Base-by-base conservation (phyloP, 495 filamentous ascomycete genomes). In the Saxispiralis lemnorum region DNA sequence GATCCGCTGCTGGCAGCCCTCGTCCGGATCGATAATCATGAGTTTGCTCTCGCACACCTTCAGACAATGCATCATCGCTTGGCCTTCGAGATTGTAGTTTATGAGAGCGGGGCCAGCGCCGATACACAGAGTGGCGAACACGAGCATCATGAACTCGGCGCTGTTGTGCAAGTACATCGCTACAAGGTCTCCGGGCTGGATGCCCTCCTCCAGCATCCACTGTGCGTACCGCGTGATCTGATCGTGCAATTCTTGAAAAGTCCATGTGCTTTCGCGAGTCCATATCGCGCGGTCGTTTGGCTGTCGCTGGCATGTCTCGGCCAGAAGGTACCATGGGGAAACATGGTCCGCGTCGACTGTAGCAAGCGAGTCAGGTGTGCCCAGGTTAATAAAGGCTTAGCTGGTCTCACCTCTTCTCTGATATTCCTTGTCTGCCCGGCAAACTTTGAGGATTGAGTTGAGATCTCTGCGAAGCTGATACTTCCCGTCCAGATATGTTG, bases 401-500 rank as follows among this genome's bases (percentile, higher is more conserved):
- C 38, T 30, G 35, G 40, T n/a, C 30, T 15, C 17, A 47, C 45
- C 15, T 32, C 32, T 5, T 33, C 20, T 20, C 31, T 44, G 16
- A 35, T 35, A 44, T 5, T 37, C 41, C 16, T 30, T n/a, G 13
- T 41, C 35, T 14, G 21, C 43, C 35, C 28, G 28, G 17, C 34
- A 18, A 21, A 45, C 19, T 7, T 24, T 28, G 33, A 19, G 62
- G 31, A 73, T 37, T 1, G 33, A 44, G 1, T 51, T 41, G 15
- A 78, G 32, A 55, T 87, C 81, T 51, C 81, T 75, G 16, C 53
- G 45, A 39, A 85, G 44, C 54, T 77, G 70, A 43, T 70, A 76
- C 63, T 80, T 82, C 41, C 75, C 81, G 49, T 85, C 71, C 35
- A 83, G 62, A 55, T 87, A 87, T 12, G 67, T 63, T 32, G 67